Conservation (phyloP, 2,329 filamentous ascomycete genomes). For the Trichoderma atroviride region DNA sequence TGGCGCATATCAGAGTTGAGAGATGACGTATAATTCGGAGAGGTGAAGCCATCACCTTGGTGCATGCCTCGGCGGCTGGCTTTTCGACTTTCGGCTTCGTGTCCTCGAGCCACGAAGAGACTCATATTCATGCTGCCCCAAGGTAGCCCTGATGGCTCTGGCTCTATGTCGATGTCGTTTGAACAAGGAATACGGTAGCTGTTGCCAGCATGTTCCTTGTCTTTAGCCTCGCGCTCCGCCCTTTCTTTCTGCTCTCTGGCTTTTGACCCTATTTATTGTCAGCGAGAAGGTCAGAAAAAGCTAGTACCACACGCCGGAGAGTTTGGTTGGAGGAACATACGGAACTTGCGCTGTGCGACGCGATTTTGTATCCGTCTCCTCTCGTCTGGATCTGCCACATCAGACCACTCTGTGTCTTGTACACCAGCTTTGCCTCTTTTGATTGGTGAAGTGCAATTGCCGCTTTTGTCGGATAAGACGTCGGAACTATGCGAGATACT, state of each 20-base stretch:
- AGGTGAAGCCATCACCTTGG: constrained; percentile 39
- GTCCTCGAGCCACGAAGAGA: constrained; percentile 54
- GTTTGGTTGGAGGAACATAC: constrained; percentile 50
- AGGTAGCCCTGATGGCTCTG: constrained; percentile 65
- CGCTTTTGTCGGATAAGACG: constrained; percentile 34
- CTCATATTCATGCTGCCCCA: constrained; percentile 71
- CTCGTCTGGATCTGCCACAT: constrained; percentile 70
- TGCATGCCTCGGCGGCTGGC: constrained; percentile 46
- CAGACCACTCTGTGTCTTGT: constrained; percentile 67
- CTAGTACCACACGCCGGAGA: not conserved
- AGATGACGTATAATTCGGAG: constrained; percentile 35
- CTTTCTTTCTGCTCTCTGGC: constrained; percentile 68
- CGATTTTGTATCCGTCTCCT: constrained; percentile 75
- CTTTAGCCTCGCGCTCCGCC: constrained; percentile 63
- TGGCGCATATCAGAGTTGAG: constrained; percentile 34
- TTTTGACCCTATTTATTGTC: constrained; percentile 63
- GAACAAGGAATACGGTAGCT: constrained; percentile 65
- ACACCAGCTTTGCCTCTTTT: constrained; percentile 47
- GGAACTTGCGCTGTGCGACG: constrained; percentile 74
- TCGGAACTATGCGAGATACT: constrained; percentile 32
- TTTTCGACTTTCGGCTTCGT: constrained; percentile 51
- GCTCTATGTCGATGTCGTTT: constrained; percentile 54
- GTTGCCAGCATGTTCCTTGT: constrained; percentile 64
- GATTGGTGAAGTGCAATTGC: constrained; percentile 37
- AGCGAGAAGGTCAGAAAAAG: constrained; percentile 23